A percentile compares a stretch with the other conserved stretches of the same genome.
phyloP scores from a whole-genome alignment of 441 rosid genomes.

The Gossypium lobatum region DNA sequence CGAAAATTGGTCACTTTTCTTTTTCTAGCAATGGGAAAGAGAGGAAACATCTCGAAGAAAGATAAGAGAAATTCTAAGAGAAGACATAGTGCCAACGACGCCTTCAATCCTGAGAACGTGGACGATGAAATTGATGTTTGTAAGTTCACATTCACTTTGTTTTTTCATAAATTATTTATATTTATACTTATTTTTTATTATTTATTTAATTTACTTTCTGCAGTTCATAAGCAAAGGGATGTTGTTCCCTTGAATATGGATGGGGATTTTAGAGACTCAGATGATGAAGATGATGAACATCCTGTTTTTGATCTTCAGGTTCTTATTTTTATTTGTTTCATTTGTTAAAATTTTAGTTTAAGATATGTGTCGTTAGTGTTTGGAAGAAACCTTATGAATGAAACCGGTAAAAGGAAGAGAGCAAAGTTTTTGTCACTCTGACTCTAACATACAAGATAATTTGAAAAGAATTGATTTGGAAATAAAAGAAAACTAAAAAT shows the following conservation, averaged over 20 bases:
- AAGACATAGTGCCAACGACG: neutral
- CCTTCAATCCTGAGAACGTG: neutral
- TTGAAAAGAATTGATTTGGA: neutral
- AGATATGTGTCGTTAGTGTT: neutral
- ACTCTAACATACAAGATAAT: neutral
- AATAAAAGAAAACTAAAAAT: neutral
- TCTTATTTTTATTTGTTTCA: neutral
- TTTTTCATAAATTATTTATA: no score
- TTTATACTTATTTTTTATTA: neutral
- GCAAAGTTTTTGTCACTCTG: neutral
- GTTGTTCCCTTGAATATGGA: conserved; percentile 61
- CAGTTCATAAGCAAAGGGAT: conserved; percentile 86
- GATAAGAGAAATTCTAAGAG: neutral
- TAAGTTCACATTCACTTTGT: neutral
- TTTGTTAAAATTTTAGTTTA: neutral
- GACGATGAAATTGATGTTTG: conserved; percentile 1
- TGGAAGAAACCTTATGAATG: neutral
- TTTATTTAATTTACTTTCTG: neutral
- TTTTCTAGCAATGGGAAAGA: neutral
- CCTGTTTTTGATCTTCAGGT: conserved; percentile 35
- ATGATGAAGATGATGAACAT: conserved; percentile 60
- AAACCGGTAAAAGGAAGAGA: neutral
- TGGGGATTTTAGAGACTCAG: conserved; percentile 48
- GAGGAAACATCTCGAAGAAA: neutral
- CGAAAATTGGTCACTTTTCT: neutral